Conservation (phyloP, 305 asterid genomes). For the Fraxinus sp. region DNA sequence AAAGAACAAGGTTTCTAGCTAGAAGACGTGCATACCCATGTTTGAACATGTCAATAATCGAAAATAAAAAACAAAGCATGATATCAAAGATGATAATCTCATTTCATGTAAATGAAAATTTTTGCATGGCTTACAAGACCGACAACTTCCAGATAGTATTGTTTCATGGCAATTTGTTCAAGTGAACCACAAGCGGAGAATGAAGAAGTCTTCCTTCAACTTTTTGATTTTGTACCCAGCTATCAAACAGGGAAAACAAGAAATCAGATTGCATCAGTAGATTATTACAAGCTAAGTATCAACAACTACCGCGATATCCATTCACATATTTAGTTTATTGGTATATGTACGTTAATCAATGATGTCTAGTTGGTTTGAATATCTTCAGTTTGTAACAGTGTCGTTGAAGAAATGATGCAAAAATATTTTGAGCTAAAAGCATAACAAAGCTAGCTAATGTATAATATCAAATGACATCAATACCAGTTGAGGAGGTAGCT, state of each 20-base stretch:
- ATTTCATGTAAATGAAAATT: slow-evolving; percentile 48
- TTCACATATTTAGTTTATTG: not conserved
- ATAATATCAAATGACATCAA: too few species aligned
- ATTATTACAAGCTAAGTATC: not conserved
- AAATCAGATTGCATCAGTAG: slow-evolving; percentile 5
- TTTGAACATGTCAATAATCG: not conserved
- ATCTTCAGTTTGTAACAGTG: too few species aligned
- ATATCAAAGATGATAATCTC: slow-evolving; percentile 30
- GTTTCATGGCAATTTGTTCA: slow-evolving; percentile 28
- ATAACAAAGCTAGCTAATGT: too few species aligned
- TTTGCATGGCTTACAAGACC: slow-evolving; percentile 39
- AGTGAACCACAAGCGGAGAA: slow-evolving; percentile 51
- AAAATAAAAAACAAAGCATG: slow-evolving; percentile 3
- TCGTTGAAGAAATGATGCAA: too few species aligned
- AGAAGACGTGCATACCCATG: not conserved
- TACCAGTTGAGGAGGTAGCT: not conserved
- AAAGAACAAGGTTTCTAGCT: too few species aligned
- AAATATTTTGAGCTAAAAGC: too few species aligned
- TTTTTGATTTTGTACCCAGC: slow-evolving; percentile 34
- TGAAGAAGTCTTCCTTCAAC: slow-evolving; percentile 55
- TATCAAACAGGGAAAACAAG: slow-evolving; percentile 29
- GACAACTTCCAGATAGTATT: slow-evolving; percentile 44
- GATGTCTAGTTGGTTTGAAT: not conserved
- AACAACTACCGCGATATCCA: slow-evolving; percentile 76
- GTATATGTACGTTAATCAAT: not conserved